phyloP scores from a whole-genome alignment of 2,329 filamentous ascomycete species.

The Aureobasidium pullulans region DNA sequence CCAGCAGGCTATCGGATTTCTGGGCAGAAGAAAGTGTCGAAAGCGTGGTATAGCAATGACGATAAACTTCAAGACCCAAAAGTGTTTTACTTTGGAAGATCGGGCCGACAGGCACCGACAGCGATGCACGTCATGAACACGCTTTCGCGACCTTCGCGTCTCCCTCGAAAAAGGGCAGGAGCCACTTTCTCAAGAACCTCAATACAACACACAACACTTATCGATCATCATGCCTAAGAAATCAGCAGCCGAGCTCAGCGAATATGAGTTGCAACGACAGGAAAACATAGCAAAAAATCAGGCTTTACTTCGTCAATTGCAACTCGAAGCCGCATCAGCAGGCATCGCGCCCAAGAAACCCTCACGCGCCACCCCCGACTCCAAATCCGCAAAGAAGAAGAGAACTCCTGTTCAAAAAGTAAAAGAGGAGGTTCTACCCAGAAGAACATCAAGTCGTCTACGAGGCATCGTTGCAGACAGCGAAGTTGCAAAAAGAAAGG shows the following conservation, averaged over 20 bases:
- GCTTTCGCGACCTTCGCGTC: conserved; percentile 4
- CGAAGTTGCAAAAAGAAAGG: conserved; percentile 61
- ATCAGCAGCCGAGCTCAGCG: conserved; percentile 54
- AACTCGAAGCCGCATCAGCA: conserved; percentile 58
- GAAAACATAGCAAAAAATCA: conserved; percentile 85
- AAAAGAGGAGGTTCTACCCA: conserved; percentile 52
- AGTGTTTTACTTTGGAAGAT: background rate
- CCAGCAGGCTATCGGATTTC: background rate
- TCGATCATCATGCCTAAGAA: conserved; percentile 25
- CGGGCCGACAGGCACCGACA: background rate
- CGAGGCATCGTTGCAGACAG: conserved; percentile 58
- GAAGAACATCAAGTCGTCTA: conserved; percentile 55
- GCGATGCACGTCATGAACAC: background rate
- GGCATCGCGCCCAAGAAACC: conserved; percentile 54
- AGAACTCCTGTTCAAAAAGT: conserved; percentile 39
- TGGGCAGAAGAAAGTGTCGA: background rate
- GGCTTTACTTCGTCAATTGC: conserved; percentile 70
- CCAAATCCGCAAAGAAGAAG: conserved; percentile 41
- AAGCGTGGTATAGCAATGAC: background rate
- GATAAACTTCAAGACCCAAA: background rate
- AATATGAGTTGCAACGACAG: conserved; percentile 76
- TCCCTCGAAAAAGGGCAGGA: background rate
- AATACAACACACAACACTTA: conserved; percentile 12
- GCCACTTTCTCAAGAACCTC: conserved; percentile 8
- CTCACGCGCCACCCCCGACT: conserved; percentile 38